These are phyloP conservation scores for Cyberlindnera veronae DNA, from an alignment of 805 yeast genomes.

Conservation along the genomic window DNA sequence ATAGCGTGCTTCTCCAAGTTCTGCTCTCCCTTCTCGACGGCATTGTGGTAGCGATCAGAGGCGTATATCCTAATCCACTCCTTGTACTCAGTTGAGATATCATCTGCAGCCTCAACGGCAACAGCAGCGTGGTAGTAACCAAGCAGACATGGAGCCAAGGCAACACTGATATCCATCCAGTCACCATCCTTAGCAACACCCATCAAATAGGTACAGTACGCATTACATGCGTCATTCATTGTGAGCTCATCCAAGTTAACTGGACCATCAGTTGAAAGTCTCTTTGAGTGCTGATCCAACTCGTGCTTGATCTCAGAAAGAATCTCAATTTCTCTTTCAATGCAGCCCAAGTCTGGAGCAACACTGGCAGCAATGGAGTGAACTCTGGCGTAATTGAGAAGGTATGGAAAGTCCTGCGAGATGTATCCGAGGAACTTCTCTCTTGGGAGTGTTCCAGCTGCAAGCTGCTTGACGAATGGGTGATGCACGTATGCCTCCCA, in stretches of 20 bases:
- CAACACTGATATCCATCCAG: constrained; percentile 62
- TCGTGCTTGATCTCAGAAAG: constrained; percentile 53
- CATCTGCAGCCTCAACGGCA: constrained; percentile 31
- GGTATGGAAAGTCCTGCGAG: constrained; percentile 63
- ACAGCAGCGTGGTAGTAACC: constrained; percentile 56
- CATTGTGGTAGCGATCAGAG: constrained; percentile 53
- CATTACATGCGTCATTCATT: constrained; percentile 54
- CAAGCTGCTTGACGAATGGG: constrained; percentile 53
- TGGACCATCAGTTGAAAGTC: constrained; percentile 40
- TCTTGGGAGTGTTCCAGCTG: constrained; percentile 46
- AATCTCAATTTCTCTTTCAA: constrained; percentile 47
- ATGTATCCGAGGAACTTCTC: constrained; percentile 49
- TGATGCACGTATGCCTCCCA: constrained; percentile 65
- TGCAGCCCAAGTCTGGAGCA: constrained; percentile 52
- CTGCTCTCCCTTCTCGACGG: constrained; percentile 47
- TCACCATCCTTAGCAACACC: constrained; percentile 51
- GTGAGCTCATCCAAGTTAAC: constrained; percentile 42
- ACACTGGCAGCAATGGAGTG: constrained; percentile 61
- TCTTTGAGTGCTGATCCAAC: constrained; percentile 50
- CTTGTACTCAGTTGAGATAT: constrained; percentile 27
- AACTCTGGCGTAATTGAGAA: constrained; percentile 63
- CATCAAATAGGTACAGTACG: constrained; percentile 58
- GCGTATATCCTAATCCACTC: constrained; percentile 64
- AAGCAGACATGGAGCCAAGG: constrained; percentile 71
- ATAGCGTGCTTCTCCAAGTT: constrained; percentile 43